Percentiles rank a stretch among this genome's conserved stretches.
Evolutionary conservation across 1,139 yeast species (phyloP).

Genomic region (Saccharomycopsis phalli): DNA sequence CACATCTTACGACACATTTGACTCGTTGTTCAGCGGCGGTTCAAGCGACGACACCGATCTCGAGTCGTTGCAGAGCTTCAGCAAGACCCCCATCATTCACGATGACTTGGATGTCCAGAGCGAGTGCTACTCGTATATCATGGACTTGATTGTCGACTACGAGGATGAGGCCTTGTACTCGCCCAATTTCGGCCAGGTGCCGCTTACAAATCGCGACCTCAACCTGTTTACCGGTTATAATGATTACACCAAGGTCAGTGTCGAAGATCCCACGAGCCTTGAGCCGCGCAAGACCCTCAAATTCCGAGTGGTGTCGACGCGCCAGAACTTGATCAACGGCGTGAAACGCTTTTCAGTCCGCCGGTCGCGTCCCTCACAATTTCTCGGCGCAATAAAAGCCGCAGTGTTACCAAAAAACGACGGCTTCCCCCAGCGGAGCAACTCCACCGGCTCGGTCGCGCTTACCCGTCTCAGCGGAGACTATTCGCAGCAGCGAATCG

Average conservation of each 20-base stretch:
- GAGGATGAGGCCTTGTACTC: conserved; percentile 10
- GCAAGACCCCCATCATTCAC: background rate
- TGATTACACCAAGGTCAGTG: background rate
- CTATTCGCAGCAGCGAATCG: conserved; percentile 7
- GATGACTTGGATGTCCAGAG: conserved; percentile 5
- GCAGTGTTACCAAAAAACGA: conserved; percentile 10
- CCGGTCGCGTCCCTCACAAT: background rate
- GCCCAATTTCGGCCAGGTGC: background rate
- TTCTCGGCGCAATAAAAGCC: conserved; percentile 12
- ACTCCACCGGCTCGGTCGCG: conserved; percentile 9
- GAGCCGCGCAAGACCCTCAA: conserved; percentile 13
- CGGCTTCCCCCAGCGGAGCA: conserved; percentile 4
- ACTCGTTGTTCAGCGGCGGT: conserved; percentile 14
- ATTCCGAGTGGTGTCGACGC: conserved; percentile 18
- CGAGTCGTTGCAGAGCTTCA: conserved; percentile 8
- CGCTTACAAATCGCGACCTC: background rate
- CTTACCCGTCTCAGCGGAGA: conserved; percentile 18
- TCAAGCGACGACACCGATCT: conserved; percentile 14
- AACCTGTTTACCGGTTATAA: background rate
- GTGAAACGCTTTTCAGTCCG: conserved; percentile 5
- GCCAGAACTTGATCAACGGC: conserved; percentile 14
- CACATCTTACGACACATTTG: conserved; percentile 12
- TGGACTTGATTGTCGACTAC: conserved; percentile 19
- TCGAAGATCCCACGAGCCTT: background rate
- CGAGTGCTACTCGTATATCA: conserved; percentile 18